Base-by-base conservation (phyloP, 768 basidiomycete species). In the Hysterangium stoloniferum region DNA sequence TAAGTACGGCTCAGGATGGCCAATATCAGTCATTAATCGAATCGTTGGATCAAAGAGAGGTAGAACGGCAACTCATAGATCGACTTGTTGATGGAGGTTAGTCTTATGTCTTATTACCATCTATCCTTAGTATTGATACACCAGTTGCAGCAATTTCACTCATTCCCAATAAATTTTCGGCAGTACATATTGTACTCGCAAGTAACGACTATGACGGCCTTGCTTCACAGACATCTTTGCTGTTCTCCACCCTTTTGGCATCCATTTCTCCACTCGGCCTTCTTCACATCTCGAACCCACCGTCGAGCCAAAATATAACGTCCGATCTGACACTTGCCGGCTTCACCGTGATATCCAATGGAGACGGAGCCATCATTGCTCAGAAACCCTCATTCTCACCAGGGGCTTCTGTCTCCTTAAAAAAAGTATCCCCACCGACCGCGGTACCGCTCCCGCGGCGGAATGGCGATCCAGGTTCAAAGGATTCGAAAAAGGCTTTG, bases 1-100 rank as follows among this genome's bases (percentile, higher is more conserved):
- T 83, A 17, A 69, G 75, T 3, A 86, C 88, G 0, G 90, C 89
- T 3, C 75, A 79, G 62, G 79, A 89, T 60, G 91, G 90, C 28
- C 76, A 73, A 62, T 91, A 90, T 62, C 87, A 91, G 63, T 72
- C 78, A 6, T 70, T 73, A 56, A 67, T 90, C 52, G 77, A 79
- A 64, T 65, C 64, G 52, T 43, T 45, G 32, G 41, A 43, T 9
- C 72, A 70, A 15, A 65, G 74, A 54, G 60, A 68, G 29, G 80
- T 89, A 27, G 88, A 93, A 58, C 82, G 76, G 59, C 82, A 90
- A 61, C 79, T 93, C 70, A 67, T 92, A 25, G 90, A 94, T 64
- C 74, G 91, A 54, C 68, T 94, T 54, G 68, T 90, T 13, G 89
- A 88, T 65, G 76, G 78, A 70, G 90, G 90, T 91, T 59, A 46